These are phyloP conservation scores for Phaeophleospora eucalypticola DNA, from an alignment of 2,329 filamentous ascomycete species.

Conservation along the genomic window DNA sequence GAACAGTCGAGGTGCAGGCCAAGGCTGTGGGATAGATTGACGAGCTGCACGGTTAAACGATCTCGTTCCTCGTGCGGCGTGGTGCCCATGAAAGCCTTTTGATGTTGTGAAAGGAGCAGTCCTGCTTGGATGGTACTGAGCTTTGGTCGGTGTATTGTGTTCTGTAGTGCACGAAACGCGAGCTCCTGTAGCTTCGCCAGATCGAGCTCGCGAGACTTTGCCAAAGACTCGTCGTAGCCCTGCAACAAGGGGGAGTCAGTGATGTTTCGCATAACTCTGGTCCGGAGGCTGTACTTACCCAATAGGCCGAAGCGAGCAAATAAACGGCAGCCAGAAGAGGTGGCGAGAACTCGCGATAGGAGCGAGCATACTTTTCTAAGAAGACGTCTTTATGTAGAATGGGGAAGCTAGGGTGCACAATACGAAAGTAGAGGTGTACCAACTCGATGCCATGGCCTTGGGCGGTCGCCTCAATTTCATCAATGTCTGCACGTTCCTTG, in stretches of 20 bases:
- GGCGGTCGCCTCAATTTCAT: slow-evolving; percentile 67
- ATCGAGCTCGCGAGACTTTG: slow-evolving; percentile 42
- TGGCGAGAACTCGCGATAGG: slow-evolving; percentile 56
- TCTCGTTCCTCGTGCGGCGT: slow-evolving; percentile 18
- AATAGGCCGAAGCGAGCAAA: slow-evolving; percentile 59
- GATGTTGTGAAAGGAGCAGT: slow-evolving; percentile 35
- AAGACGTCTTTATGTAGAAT: slow-evolving; percentile 60
- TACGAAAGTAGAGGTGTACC: slow-evolving; percentile 69
- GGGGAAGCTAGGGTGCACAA: slow-evolving; percentile 57
- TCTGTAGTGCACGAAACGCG: slow-evolving; percentile 36
- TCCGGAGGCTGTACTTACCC: slow-evolving; percentile 28
- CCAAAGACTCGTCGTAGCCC: slow-evolving; percentile 53
- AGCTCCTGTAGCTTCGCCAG: slow-evolving; percentile 32
- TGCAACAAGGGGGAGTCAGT: neutral
- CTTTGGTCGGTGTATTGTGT: slow-evolving; percentile 38
- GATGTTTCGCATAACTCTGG: neutral
- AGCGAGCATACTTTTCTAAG: slow-evolving; percentile 57
- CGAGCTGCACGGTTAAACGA: slow-evolving; percentile 34
- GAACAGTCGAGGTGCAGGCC: slow-evolving; percentile 35
- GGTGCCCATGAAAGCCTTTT: slow-evolving; percentile 30
- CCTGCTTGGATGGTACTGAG: slow-evolving; percentile 40
- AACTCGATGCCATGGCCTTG: slow-evolving; percentile 66
- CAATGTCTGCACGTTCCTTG: slow-evolving; percentile 47
- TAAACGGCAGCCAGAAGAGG: slow-evolving; percentile 59
- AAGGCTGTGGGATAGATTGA: slow-evolving; percentile 38